Percentiles rank a stretch among this genome's conserved stretches.
Evolutionary conservation across 2,329 filamentous ascomycete genomes (phyloP).

Genomic region (Talaromyces sp.): DNA sequence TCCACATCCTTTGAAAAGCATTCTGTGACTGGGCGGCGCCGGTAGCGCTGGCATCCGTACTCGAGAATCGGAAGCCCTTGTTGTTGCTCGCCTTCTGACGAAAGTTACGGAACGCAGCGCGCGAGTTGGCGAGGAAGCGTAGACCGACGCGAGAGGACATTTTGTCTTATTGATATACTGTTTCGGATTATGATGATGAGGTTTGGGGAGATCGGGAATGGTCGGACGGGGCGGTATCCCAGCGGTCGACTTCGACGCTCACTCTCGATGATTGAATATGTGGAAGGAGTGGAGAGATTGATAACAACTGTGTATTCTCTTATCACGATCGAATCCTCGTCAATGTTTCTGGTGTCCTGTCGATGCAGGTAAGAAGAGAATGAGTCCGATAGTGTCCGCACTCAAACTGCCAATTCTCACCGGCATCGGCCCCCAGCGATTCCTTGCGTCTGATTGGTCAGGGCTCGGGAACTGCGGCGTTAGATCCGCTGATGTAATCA

Average conservation of each 20-base stretch:
- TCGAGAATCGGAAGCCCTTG: constrained; percentile 64
- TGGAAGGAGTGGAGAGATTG: constrained; percentile 7
- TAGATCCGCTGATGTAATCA: constrained; percentile 31
- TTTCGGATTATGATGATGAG: neutral
- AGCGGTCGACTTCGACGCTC: neutral
- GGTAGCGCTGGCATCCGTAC: constrained; percentile 55
- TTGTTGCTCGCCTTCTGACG: constrained; percentile 39
- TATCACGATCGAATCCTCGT: neutral
- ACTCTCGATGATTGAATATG: neutral
- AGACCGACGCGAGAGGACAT: constrained; percentile 52
- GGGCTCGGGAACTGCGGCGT: neutral
- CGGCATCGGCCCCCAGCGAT: neutral
- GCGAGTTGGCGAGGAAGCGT: constrained; percentile 53
- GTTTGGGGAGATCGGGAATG: neutral
- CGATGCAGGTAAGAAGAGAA: neutral
- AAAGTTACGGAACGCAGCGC: constrained; percentile 52
- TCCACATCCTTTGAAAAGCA: constrained; percentile 72
- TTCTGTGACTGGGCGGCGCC: constrained; percentile 42
- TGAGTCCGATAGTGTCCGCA: neutral
- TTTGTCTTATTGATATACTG: constrained; percentile 15
- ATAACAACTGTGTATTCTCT: neutral
- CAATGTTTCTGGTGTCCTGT: neutral
- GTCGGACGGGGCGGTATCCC: neutral
- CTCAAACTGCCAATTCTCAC: constrained; percentile 4
- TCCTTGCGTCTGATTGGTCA: constrained; percentile 17